Evolutionary conservation across 2,329 filamentous ascomycete genomes (phyloP), one percentile per base, ranked within the genome.

Genomic region (Nothophaeocryptopus gaeumannii): DNA sequence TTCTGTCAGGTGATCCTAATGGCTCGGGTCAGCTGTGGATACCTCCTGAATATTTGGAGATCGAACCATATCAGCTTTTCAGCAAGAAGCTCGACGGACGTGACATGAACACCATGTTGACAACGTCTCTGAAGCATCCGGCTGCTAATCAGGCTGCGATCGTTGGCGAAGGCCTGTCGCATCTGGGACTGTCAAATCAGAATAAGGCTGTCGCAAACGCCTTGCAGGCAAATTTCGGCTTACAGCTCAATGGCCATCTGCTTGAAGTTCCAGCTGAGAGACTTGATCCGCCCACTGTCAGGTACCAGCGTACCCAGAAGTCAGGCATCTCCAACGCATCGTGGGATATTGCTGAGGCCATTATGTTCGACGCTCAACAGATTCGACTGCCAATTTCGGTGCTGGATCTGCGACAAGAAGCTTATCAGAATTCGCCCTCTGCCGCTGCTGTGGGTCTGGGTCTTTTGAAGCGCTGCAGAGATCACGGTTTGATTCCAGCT

Each of bases 31-130:
- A n/a, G n/a, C n/a, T n/a, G 35, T 50, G 47, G 47, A 43, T 44
- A 2, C 20, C 40, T 16, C 14, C 47, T 5, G 40, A 50, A 15
- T 36, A 39, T 30, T 40, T 50, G 1, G 40, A 39, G 7, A 50
- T 50, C 15, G 34, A 38, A 13, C 47, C 47, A 8, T 39, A 44
- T 36, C 47, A 50, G 40, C 20, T 29, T 2, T 46, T 46, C 12
- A 36, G 43, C 43, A 46, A 39, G 10, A 46, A 38, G 43, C 43
- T 39, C 43, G 39, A 26, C 26, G 2, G 34, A 9, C 5, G 4
- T 1, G n/a, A 46, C 35, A 46, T 46, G 43, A 15, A 14, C 2
- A 36, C 5, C 26, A 46, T 46, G 43, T 26, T 46, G 8, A 5
- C 1, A 0, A 20, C 20, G 12, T 34, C 43, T n/a, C 11, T 46